Evolutionary conservation across 176 grass and related monocot species (phyloP).

Genomic region (Musa schizocarpa): DNA sequence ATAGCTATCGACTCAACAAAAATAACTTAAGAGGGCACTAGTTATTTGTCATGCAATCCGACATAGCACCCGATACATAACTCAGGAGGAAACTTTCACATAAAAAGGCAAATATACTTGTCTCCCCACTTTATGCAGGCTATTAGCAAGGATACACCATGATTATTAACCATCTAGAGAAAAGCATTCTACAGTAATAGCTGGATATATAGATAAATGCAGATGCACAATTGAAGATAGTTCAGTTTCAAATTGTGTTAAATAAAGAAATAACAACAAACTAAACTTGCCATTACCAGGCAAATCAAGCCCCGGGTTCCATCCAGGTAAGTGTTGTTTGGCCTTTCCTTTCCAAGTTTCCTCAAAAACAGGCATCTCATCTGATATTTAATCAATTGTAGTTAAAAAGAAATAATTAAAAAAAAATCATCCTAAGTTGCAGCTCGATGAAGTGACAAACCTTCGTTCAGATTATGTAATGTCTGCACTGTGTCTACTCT

Average conservation of each 20-base stretch:
- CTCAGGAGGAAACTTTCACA: too few species aligned
- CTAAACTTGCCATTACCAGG: constrained; percentile 20
- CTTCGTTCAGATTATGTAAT: constrained; percentile 65
- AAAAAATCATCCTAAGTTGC: constrained; percentile 1
- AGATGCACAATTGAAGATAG: too few species aligned
- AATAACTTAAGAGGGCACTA: too few species aligned
- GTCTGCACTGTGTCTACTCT: constrained; percentile 46
- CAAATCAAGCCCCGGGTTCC: constrained; percentile 30
- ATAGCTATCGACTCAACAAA: too few species aligned
- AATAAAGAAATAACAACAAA: neutral
- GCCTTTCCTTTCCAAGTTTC: constrained; percentile 55
- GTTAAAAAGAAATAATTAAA: constrained; percentile 15
- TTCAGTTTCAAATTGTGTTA: too few species aligned
- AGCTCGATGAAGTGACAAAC: constrained; percentile 11
- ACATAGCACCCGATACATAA: too few species aligned
- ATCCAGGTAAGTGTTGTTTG: constrained; percentile 29
- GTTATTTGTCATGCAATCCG: too few species aligned
- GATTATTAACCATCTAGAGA: neutral
- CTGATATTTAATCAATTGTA: constrained; percentile 15
- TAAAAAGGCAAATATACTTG: too few species aligned
- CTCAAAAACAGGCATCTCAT: constrained; percentile 50
- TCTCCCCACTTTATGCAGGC: neutral
- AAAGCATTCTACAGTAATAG: neutral
- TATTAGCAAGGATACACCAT: neutral
- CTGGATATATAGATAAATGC: neutral